Conservation (phyloP, 1,139 yeast species). For the Candida pseudoviswanathii region DNA sequence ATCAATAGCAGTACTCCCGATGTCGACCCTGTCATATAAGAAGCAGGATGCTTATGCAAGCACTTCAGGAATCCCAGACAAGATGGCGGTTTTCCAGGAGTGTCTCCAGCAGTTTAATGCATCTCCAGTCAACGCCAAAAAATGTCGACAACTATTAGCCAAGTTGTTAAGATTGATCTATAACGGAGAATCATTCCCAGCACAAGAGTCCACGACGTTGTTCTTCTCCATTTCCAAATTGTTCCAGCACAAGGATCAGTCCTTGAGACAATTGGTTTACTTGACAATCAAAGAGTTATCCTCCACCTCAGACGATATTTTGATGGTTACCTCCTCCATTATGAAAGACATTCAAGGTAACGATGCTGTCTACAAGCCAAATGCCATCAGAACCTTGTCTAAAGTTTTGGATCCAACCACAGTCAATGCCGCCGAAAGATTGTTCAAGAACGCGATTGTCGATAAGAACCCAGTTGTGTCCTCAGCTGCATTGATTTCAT, state of each 20-base stretch:
- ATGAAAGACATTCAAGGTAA: slow-evolving; percentile 97
- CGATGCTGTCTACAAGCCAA: slow-evolving; percentile 84
- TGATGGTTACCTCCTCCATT: slow-evolving; percentile 96
- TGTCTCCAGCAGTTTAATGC: slow-evolving; percentile 93
- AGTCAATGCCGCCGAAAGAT: slow-evolving; percentile 91
- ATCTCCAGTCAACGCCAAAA: slow-evolving; percentile 84
- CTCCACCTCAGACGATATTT: slow-evolving; percentile 81
- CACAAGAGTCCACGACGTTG: slow-evolving; percentile 86
- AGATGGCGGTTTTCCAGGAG: slow-evolving; percentile 97
- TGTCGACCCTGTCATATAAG: slow-evolving; percentile 84
- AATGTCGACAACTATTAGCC: slow-evolving; percentile 79
- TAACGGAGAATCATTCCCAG: slow-evolving; percentile 85
- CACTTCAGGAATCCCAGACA: slow-evolving; percentile 68
- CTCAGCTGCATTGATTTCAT: slow-evolving; percentile 89
- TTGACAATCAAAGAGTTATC: slow-evolving; percentile 91
- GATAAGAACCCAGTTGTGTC: slow-evolving; percentile 87
- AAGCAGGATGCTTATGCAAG: slow-evolving; percentile 74
- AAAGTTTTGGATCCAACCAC: slow-evolving; percentile 91
- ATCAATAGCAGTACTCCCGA: slow-evolving; percentile 21
- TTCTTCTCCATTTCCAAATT: slow-evolving; percentile 93
- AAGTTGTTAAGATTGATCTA: slow-evolving; percentile 72
- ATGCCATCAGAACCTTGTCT: slow-evolving; percentile 90
- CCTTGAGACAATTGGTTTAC: slow-evolving; percentile 92
- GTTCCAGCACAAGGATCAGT: slow-evolving; percentile 89
- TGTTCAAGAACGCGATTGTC: slow-evolving; percentile 90